A percentile compares a stretch with the other conserved stretches of the same genome.
Evolutionary conservation across 2,329 filamentous ascomycete species (phyloP).

Genomic region (Thermomyces lanuginosus): DNA sequence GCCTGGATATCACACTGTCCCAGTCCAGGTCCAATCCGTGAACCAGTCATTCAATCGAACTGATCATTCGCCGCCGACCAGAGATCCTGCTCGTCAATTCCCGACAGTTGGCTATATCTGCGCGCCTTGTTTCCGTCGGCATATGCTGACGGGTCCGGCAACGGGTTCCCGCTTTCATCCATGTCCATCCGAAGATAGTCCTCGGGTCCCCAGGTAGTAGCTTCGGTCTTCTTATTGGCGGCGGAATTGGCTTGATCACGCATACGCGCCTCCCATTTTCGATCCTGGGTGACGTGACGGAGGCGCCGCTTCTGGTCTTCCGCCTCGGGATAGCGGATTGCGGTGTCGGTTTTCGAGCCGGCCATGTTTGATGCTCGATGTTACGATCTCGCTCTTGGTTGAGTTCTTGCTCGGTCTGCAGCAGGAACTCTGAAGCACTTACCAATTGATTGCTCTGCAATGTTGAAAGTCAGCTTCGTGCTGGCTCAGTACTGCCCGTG

Average conservation of each 20-base stretch:
- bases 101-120: slow-evolving; percentile 6
- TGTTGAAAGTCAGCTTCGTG: no score
- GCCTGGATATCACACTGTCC: no score
- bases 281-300: slow-evolving; percentile 12
- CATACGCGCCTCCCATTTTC: slow-evolving; percentile 8
- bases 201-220: slow-evolving; percentile 12
- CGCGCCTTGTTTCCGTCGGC: slow-evolving; percentile 11
- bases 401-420: neutral
- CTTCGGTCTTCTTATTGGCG: slow-evolving; percentile 4
- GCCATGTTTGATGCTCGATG: slow-evolving; percentile 11
- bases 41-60: no score
- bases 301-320: slow-evolving; percentile 11
- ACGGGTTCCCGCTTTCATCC: slow-evolving; percentile 17
- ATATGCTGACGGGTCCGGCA: slow-evolving; percentile 13
- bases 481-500: no score
- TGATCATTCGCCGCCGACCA: slow-evolving; percentile 16
- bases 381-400: neutral
- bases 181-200: slow-evolving; percentile 17
- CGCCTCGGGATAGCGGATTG: slow-evolving; percentile 11
- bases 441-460: no score
- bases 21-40: no score
- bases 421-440: no score
- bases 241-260: slow-evolving; percentile 7
- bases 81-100: slow-evolving; percentile 14
- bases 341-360: slow-evolving; percentile 14